Conservation (phyloP, 495 filamentous ascomycete species). For the Tuber indicum region DNA sequence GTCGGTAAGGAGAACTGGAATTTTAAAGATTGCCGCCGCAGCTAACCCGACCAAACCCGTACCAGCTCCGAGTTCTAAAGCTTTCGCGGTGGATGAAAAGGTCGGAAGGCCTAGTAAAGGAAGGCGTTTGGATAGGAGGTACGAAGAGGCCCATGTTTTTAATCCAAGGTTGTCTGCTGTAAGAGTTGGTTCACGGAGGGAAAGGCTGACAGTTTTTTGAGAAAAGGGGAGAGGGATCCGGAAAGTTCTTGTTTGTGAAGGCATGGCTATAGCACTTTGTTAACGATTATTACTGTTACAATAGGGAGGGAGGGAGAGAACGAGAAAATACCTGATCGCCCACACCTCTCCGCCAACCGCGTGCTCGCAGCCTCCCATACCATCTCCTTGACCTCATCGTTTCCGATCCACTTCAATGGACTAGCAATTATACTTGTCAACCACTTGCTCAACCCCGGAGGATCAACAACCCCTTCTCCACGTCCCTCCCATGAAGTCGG, state of each 20-base stretch:
- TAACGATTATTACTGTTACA: neutral
- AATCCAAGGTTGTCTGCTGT: slow-evolving; percentile 81
- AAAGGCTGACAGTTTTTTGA: slow-evolving; percentile 47
- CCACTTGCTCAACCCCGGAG: slow-evolving; percentile 30
- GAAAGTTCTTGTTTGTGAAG: slow-evolving; percentile 69
- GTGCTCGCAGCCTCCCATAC: slow-evolving; percentile 74
- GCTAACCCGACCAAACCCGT: slow-evolving; percentile 59
- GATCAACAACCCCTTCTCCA: neutral
- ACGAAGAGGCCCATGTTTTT: slow-evolving; percentile 89
- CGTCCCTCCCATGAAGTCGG: slow-evolving; percentile 47
- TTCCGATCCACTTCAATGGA: slow-evolving; percentile 64
- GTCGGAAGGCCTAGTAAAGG: slow-evolving; percentile 17
- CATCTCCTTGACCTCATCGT: slow-evolving; percentile 62
- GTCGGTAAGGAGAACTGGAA: slow-evolving; percentile 57
- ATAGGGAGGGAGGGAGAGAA: neutral
- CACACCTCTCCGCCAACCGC: slow-evolving; percentile 75
- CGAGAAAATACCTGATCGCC: slow-evolving; percentile 52
- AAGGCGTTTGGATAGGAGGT: slow-evolving; percentile 73
- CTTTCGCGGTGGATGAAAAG: slow-evolving; percentile 18
- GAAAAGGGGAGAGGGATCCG: slow-evolving; percentile 49
- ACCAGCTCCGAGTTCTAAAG: slow-evolving; percentile 60
- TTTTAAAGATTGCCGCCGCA: slow-evolving; percentile 43
- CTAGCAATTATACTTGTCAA: slow-evolving; percentile 71
- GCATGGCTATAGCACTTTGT: slow-evolving; percentile 54
- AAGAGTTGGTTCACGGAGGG: slow-evolving; percentile 76